These are phyloP conservation scores for Physcia stellaris DNA, from an alignment of 495 filamentous ascomycete species.

Conservation along the genomic window DNA sequence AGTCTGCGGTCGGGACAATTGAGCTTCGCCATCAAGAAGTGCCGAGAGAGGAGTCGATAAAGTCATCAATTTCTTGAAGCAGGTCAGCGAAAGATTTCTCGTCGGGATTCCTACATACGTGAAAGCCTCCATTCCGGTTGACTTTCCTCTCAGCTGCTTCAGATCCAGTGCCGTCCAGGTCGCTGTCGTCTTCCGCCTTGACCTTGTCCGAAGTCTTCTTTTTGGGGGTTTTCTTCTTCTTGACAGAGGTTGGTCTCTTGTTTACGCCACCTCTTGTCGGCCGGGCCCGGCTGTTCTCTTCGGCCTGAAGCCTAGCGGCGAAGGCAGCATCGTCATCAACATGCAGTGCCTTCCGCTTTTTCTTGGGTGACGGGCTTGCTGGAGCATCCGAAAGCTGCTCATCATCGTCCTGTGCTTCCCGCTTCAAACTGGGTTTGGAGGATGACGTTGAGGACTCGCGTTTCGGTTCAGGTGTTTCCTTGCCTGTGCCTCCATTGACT, in stretches of 20 bases:
- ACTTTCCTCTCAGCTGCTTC: constrained; percentile 48
- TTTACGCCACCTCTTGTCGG: constrained; percentile 52
- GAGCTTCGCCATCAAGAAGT: constrained; percentile 30
- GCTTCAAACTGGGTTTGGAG: constrained; percentile 43
- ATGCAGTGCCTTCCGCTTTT: constrained; percentile 37
- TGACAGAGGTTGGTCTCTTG: constrained; percentile 41
- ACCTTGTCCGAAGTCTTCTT: constrained; percentile 64
- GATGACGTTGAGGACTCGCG: constrained; percentile 32
- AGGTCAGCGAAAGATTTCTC: constrained; percentile 8
- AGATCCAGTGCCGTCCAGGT: constrained; percentile 48
- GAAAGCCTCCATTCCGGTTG: constrained; percentile 53
- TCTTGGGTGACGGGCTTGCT: constrained; percentile 30
- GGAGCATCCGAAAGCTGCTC: constrained; percentile 34
- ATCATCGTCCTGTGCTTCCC: constrained; percentile 40
- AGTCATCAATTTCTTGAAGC: constrained; percentile 45
- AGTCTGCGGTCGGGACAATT: constrained; percentile 86
- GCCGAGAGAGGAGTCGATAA: constrained; percentile 53
- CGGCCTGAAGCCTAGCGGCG: constrained; percentile 79
- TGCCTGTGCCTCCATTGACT: constrained; percentile 8
- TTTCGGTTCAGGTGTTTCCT: constrained; percentile 21
- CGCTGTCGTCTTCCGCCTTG: constrained; percentile 66
- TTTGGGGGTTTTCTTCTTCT: constrained; percentile 49
- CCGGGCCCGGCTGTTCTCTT: constrained; percentile 67
- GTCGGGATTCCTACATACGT: constrained; percentile 31
- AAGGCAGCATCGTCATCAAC: constrained; percentile 71